These are phyloP conservation scores for Fusarium annulatum DNA, from an alignment of 2,329 filamentous ascomycete species.

Conservation along the genomic window DNA sequence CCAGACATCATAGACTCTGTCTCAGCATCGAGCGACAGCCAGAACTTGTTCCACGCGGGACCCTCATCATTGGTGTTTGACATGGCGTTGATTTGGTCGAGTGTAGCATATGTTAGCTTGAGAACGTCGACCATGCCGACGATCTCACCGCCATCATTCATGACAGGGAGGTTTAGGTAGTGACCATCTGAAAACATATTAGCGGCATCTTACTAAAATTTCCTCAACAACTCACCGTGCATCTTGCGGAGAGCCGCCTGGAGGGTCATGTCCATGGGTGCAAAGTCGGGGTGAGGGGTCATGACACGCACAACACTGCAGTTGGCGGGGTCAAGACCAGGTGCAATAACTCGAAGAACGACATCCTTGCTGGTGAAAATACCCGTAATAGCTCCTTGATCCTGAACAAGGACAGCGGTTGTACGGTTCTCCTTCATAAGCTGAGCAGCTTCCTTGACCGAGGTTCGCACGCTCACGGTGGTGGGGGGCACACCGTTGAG, in stretches of 20 bases:
- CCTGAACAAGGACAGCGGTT: conserved; percentile 94
- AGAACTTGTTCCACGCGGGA: conserved; percentile 99
- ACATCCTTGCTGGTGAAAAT: conserved; percentile 99
- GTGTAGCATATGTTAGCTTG: conserved; percentile 96
- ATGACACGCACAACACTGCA: conserved; percentile 99
- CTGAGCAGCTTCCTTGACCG: conserved; percentile 93
- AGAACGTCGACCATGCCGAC: conserved; percentile 99
- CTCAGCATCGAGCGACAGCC: conserved; percentile 94
- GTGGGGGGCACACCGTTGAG: conserved; percentile 91
- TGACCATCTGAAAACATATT: conserved; percentile 79
- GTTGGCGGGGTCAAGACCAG: conserved; percentile 90
- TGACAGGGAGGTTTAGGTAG: conserved; percentile 97
- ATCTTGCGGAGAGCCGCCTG: conserved; percentile 98
- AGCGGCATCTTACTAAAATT: background rate
- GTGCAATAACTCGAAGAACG: conserved; percentile 95
- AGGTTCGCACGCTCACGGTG: conserved; percentile 94
- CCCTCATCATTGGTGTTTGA: conserved; percentile 83
- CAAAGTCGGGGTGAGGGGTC: conserved; percentile 99
- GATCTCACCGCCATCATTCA: conserved; percentile 97
- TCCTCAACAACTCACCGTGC: conserved; percentile 76
- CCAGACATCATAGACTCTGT: conserved; percentile 97
- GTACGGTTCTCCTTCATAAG: conserved; percentile 99
- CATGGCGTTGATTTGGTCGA: conserved; percentile 98
- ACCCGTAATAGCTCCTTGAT: conserved; percentile 96
- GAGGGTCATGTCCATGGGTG: conserved; percentile 98